Base-by-base conservation (phyloP, 1,284 basidiomycete species). In the Sporisorium scitamineum region DNA sequence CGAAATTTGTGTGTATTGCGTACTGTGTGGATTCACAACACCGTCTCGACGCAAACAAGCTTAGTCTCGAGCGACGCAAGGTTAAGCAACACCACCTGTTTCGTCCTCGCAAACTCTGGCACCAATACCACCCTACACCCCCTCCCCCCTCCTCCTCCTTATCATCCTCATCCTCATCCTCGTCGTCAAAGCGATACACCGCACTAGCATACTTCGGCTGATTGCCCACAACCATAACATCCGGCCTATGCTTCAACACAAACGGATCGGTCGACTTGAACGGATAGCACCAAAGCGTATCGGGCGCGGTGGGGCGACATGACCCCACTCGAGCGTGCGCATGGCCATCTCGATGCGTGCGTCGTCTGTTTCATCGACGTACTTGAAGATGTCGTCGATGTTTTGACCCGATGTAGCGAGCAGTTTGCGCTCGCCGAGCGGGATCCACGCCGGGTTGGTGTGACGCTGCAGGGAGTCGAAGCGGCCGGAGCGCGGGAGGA, bases 231-330 rank as follows among this genome's bases (percentile, higher is more conserved):
- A 97, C 88, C 84, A 97, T 96, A 34, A 99, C 86, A 84, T 97
- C 90, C 10, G 97, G 97, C 9, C 93, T 91, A 81, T 92, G 89
- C 27, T 88, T 85, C 42, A 99, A 88, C 62, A 97, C 89, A 86
- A 99, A 99, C 0, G 97, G 97, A 85, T 99, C 97, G 10, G 88
- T 87, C 41, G 90, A 89, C 56, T 93, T 91, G 87, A 93, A 98
- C 10, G 97, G 97, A 85, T 97, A 96, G 83, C 96, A 97, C 95
- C 89, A 98, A 1, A 99, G 89, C 1, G 97, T 99, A 86, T 99
- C 97, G 14, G 97, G 97, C 14, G 96, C 95, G 1, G 96, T 99
- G 0, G 97, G 97, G 97, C 96, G 79, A 97, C 90, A 86, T 99
- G 97, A 70, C 94, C 89, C 97, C 95, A 99, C 81, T 90, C 90